Conservation (phyloP, 192 early-diverging fungal genomes). For the Mortierella antarctica region DNA sequence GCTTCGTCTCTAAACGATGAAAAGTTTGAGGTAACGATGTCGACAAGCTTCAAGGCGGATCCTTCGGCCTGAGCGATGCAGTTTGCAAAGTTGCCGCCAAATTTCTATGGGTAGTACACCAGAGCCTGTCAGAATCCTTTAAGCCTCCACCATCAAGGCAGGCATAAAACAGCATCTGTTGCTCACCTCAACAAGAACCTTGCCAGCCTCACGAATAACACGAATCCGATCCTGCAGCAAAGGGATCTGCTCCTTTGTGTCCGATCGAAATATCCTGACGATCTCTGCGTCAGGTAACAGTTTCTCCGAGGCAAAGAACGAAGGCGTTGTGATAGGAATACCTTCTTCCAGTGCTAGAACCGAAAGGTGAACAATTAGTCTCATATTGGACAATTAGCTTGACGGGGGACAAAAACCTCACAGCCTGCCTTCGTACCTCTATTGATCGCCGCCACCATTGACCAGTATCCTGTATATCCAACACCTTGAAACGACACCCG, state of each 20-base stretch:
- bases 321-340: constrained; percentile 69
- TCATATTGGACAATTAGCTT: not conserved
- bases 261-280: constrained; percentile 70
- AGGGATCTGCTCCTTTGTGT: constrained; percentile 69
- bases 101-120: constrained; percentile 53
- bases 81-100: constrained; percentile 71
- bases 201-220: constrained; percentile 76
- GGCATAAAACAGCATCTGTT: not conserved
- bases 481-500: constrained; percentile 66
- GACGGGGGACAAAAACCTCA: not conserved
- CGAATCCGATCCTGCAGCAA: constrained; percentile 68
- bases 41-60: constrained; percentile 68
- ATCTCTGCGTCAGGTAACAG: constrained; percentile 54
- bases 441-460: constrained; percentile 81
- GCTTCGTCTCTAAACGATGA: constrained; percentile 74
- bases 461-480: constrained; percentile 85
- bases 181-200: constrained; percentile 65
- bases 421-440: constrained; percentile 53
- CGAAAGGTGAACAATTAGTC: not conserved
- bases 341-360: constrained; percentile 64
- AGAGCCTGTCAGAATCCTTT: not conserved
- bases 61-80: constrained; percentile 60
- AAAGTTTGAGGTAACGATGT: constrained; percentile 68
- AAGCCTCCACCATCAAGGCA: not conserved
- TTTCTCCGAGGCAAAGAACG: constrained; percentile 58